These are phyloP conservation scores for Bolboschoenoplectus hybrid DNA, from an alignment of 202 grass and related monocot species.

Conservation along the genomic window DNA sequence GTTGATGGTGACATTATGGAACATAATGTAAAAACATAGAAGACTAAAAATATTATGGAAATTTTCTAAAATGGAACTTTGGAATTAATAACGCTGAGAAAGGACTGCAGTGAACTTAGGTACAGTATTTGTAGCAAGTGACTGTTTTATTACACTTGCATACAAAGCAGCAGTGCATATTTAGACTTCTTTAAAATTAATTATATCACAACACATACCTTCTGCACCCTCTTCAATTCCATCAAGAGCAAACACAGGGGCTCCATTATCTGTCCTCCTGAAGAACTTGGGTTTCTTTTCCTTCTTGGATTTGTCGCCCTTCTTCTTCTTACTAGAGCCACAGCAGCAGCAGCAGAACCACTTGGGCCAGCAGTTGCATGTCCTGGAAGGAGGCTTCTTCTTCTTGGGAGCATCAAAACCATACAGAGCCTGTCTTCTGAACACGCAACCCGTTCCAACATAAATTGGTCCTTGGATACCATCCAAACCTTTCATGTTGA, in stretches of 20 bases:
- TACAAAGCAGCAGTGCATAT: slow-evolving; percentile 9
- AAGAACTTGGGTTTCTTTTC: slow-evolving; percentile 65
- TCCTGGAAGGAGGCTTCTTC: slow-evolving; percentile 86
- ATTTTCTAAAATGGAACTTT: neutral
- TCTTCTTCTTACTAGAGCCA: slow-evolving; percentile 62
- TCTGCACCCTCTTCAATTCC: slow-evolving; percentile 55
- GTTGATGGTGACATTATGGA: neutral
- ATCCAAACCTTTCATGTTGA: slow-evolving; percentile 99
- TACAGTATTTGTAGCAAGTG: neutral
- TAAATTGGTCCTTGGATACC: slow-evolving; percentile 97
- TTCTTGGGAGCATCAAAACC: slow-evolving; percentile 89
- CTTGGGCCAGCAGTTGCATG: slow-evolving; percentile 94
- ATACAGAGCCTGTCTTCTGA: slow-evolving; percentile 84
- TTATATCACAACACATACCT: slow-evolving; percentile 18
- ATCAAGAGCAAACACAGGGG: slow-evolving; percentile 73
- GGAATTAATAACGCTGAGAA: neutral
- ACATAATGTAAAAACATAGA: neutral
- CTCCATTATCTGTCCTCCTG: slow-evolving; percentile 63
- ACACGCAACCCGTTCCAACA: slow-evolving; percentile 85
- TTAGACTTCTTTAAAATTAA: slow-evolving; percentile 4
- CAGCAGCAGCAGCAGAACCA: slow-evolving; percentile 74
- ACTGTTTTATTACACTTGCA: slow-evolving; percentile 29
- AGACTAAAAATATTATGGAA: neutral
- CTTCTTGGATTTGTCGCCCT: slow-evolving; percentile 62
- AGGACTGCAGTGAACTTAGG: slow-evolving; percentile 5